Conservation (phyloP, 495 filamentous ascomycete species). For the Aspergillus taichungensis region DNA sequence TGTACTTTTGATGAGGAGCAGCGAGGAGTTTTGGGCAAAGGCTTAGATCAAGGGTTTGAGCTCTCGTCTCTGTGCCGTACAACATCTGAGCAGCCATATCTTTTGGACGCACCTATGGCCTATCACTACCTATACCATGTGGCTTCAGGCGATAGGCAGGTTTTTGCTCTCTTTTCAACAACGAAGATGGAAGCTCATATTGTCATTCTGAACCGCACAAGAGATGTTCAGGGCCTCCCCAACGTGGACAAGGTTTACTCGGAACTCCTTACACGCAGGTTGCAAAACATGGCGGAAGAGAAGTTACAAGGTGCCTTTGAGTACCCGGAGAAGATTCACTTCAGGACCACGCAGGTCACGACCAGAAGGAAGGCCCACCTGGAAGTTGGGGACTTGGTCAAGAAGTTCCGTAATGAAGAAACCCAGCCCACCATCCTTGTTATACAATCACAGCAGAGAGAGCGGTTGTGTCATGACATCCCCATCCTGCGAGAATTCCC, state of each 20-base stretch:
- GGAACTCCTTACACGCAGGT: slow-evolving; percentile 57
- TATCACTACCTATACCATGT: slow-evolving; percentile 93
- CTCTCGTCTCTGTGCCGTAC: slow-evolving; percentile 64
- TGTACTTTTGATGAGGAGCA: slow-evolving; percentile 93
- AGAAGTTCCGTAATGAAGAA: slow-evolving; percentile 82
- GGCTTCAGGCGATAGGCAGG: slow-evolving; percentile 77
- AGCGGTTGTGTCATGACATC: slow-evolving; percentile 72
- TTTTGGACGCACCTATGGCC: slow-evolving; percentile 55
- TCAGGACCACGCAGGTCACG: slow-evolving; percentile 78
- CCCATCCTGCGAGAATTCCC: slow-evolving; percentile 81
- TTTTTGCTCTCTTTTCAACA: slow-evolving; percentile 90
- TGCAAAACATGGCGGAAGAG: slow-evolving; percentile 56
- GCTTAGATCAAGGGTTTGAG: slow-evolving; percentile 89
- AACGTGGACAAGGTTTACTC: slow-evolving; percentile 86
- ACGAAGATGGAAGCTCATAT: slow-evolving; percentile 71
- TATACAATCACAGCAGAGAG: slow-evolving; percentile 80
- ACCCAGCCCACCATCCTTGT: slow-evolving; percentile 69
- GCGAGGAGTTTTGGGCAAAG: slow-evolving; percentile 82
- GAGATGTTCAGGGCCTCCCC: slow-evolving; percentile 73
- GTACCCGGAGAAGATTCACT: slow-evolving; percentile 81
- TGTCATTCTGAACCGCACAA: slow-evolving; percentile 69
- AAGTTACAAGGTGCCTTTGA: slow-evolving; percentile 70
- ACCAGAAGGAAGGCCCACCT: slow-evolving; percentile 81
- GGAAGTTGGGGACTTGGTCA: slow-evolving; percentile 74
- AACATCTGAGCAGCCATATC: slow-evolving; percentile 59